phyloP scores from a whole-genome alignment of 257 asterid genomes.

The Penstemon barbatus region DNA sequence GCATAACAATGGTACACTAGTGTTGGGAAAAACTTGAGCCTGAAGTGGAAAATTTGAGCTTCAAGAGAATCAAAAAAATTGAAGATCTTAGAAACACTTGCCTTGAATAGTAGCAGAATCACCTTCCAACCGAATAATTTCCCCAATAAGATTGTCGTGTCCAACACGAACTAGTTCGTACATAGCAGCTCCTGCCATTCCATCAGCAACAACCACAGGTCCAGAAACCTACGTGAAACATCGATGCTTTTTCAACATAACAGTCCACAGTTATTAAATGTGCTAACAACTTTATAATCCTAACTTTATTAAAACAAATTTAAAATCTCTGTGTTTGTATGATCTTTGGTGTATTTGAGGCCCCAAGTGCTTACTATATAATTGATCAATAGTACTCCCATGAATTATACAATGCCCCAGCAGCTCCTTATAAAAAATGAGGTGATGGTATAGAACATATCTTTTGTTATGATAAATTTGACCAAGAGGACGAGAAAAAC shows the following conservation, averaged over 20 bases:
- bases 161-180: slow-evolving; percentile 98
- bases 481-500: no score
- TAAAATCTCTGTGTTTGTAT: background rate
- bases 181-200: slow-evolving; percentile 99
- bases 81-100: slow-evolving; percentile 24
- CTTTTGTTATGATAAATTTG: background rate
- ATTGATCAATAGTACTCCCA: background rate
- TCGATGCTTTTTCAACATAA: background rate
- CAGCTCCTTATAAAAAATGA: background rate
- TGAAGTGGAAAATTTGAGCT: slow-evolving; percentile 9
- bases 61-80: slow-evolving; percentile 3
- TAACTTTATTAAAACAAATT: slow-evolving; percentile 2
- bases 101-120: slow-evolving; percentile 99
- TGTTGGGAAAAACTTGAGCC: background rate
- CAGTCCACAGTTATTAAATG: no score
- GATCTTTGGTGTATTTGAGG: background rate
- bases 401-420: background rate
- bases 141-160: slow-evolving; percentile 94
- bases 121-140: slow-evolving; percentile 96
- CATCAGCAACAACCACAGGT: slow-evolving; percentile 99
- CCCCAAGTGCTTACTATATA: background rate
- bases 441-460: background rate
- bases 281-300: background rate
- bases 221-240: slow-evolving; percentile 71
- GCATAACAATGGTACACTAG: background rate